phyloP scores from a whole-genome alignment of 2,329 filamentous ascomycete genomes.

The Aspergillus felis region DNA sequence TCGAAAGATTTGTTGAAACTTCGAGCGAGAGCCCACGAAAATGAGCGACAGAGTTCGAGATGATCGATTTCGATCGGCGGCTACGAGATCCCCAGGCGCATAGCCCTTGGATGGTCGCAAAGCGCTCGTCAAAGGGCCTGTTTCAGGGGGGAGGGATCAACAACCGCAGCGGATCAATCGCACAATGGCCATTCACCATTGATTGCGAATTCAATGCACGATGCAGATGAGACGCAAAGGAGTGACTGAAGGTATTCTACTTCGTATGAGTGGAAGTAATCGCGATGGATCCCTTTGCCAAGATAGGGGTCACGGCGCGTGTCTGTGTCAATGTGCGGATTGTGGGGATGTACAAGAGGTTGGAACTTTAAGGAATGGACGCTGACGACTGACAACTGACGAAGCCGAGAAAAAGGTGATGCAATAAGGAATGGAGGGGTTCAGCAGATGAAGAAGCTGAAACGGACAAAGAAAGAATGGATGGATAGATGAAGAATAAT shows the following conservation, averaged over 20 bases:
- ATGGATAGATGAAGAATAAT: conserved; percentile 1
- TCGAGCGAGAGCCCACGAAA: conserved; percentile 1
- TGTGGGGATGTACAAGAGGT: background rate
- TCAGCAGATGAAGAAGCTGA: background rate
- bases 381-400: background rate
- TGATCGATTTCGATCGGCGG: conserved; percentile 9
- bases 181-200: conserved; percentile 5
- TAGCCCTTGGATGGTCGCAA: conserved; percentile 8
- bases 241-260: too few relatives aligned
- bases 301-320: conserved; percentile 14
- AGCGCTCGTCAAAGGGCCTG: background rate
- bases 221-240: background rate
- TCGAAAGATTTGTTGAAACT: background rate
- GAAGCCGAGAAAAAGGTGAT: background rate
- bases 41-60: conserved; percentile 10
- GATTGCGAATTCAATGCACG: background rate
- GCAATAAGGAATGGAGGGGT: conserved; percentile 5
- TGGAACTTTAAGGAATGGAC: background rate
- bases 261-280: background rate
- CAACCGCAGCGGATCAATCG: conserved; percentile 5
- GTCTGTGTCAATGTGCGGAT: conserved; percentile 3
- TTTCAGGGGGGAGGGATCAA: conserved; percentile 2
- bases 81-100: conserved; percentile 14
- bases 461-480: background rate
- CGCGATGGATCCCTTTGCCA: conserved; percentile 7